Evolutionary conservation across 768 basidiomycete species (phyloP).

Genomic region (Arthromyces matolae): DNA sequence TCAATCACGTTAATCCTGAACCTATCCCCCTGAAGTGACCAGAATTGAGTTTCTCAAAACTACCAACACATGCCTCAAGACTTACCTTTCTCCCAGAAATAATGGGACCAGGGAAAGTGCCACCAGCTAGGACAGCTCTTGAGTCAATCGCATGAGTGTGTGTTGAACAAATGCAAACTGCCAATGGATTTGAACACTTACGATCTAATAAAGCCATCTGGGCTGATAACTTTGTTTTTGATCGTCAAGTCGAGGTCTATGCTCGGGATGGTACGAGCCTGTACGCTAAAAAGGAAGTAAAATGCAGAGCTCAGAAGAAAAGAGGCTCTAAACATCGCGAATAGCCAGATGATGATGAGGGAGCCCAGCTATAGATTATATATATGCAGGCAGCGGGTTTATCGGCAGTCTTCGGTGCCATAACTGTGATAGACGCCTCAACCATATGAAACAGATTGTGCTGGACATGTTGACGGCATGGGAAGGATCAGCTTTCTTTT

Average conservation of each 20-base stretch:
- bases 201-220: constrained; percentile 28
- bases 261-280: neutral
- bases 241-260: constrained; percentile 50
- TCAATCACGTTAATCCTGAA: constrained; percentile 24
- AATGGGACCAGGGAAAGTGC: constrained; percentile 9
- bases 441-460: too few species aligned
- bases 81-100: constrained; percentile 6
- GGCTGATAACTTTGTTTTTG: constrained; percentile 57
- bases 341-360: neutral
- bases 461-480: too few species aligned
- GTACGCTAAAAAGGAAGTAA: neutral
- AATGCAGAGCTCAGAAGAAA: neutral
- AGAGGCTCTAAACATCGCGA: neutral
- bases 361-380: neutral
- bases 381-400: neutral
- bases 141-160: neutral
- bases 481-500: too few species aligned
- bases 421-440: too few species aligned
- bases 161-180: neutral
- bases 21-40: constrained; percentile 14
- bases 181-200: neutral
- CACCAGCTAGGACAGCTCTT: constrained; percentile 9
- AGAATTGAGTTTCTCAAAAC: neutral
- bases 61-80: neutral
- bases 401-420: neutral